These are phyloP conservation scores for Malassezia brasiliensis DNA, from an alignment of 1,284 basidiomycete species.

Conservation along the genomic window DNA sequence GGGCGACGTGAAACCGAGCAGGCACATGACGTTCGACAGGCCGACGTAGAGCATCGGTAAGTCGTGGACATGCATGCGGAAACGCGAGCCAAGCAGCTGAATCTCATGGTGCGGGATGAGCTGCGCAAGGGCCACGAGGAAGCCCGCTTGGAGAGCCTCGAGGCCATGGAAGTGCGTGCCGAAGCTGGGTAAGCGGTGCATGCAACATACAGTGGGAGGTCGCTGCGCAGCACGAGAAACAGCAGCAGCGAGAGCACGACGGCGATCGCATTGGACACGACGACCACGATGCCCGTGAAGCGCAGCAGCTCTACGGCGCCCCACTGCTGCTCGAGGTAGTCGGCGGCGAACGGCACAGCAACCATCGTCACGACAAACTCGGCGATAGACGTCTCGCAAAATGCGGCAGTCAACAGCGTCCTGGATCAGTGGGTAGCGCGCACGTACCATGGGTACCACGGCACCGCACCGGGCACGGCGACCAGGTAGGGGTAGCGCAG, in stretches of 20 bases:
- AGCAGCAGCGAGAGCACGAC: conserved; percentile 33
- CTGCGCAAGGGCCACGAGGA: conserved; percentile 92
- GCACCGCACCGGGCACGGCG: conserved; percentile 68
- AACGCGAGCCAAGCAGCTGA: conserved; percentile 60
- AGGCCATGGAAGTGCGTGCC: conserved; percentile 82
- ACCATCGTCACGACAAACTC: conserved; percentile 73
- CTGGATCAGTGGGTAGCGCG: not conserved
- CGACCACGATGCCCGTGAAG: conserved; percentile 63
- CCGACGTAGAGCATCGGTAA: conserved; percentile 89
- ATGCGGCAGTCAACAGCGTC: conserved; percentile 71
- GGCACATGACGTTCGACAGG: conserved; percentile 74
- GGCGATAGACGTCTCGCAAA: conserved; percentile 72
- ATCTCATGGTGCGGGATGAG: conserved; percentile 95
- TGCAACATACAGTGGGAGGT: conserved; percentile 14
- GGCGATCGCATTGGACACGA: conserved; percentile 36
- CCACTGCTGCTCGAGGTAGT: conserved; percentile 89
- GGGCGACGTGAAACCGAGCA: conserved; percentile 81
- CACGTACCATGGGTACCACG: conserved; percentile 64
- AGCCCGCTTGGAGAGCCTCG: conserved; percentile 77
- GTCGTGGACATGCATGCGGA: conserved; percentile 50
- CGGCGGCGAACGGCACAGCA: conserved; percentile 68
- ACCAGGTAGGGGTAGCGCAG: conserved; percentile 64
- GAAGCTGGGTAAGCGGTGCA: conserved; percentile 50
- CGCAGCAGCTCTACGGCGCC: conserved; percentile 74
- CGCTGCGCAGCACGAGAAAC: conserved; percentile 32